A percentile compares a stretch with the other conserved stretches of the same genome.
Conservation (phyloP, 2,329 filamentous ascomycete genomes). For the Fusarium secorum region DNA sequence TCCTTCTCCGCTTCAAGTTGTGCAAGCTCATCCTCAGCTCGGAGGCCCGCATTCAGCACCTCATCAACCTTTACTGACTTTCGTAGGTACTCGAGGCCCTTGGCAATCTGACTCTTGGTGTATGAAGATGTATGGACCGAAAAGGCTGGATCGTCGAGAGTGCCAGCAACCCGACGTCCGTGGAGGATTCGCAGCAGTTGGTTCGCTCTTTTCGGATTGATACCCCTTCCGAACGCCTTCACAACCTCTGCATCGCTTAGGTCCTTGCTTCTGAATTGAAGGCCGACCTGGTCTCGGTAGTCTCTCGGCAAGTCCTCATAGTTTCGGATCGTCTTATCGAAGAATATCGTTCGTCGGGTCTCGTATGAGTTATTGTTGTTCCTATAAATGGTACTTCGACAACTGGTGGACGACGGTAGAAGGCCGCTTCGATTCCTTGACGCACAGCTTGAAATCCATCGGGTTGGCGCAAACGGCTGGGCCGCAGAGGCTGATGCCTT, state of each 20-base stretch:
- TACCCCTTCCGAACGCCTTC: constrained; percentile 58
- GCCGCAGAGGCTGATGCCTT: constrained; percentile 22
- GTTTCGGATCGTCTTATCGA: constrained; percentile 53
- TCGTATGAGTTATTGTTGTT: constrained; percentile 28
- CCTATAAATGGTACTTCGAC: constrained; percentile 17
- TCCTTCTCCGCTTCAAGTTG: constrained; percentile 55
- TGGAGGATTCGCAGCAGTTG: constrained; percentile 65
- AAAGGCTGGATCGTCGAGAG: constrained; percentile 65
- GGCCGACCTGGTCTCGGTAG: constrained; percentile 64
- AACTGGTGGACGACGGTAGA: constrained; percentile 8
- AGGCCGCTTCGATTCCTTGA: constrained; percentile 6
- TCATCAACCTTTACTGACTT: constrained; percentile 65
- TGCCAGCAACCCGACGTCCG: constrained; percentile 69
- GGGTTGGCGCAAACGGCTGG: constrained; percentile 32
- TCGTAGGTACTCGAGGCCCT: constrained; percentile 64
- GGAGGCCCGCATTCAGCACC: constrained; percentile 65
- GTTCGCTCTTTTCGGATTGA: constrained; percentile 58
- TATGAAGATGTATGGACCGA: constrained; percentile 57
- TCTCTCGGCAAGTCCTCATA: constrained; percentile 66
- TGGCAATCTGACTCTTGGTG: constrained; percentile 51
- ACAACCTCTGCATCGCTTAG: constrained; percentile 57
- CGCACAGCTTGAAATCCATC: constrained; percentile 36
- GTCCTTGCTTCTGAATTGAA: constrained; percentile 61
- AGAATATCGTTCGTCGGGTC: constrained; percentile 47
- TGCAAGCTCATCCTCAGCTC: constrained; percentile 69